Conservation (phyloP, 306 rosid species). For the Datisca glomerata region DNA sequence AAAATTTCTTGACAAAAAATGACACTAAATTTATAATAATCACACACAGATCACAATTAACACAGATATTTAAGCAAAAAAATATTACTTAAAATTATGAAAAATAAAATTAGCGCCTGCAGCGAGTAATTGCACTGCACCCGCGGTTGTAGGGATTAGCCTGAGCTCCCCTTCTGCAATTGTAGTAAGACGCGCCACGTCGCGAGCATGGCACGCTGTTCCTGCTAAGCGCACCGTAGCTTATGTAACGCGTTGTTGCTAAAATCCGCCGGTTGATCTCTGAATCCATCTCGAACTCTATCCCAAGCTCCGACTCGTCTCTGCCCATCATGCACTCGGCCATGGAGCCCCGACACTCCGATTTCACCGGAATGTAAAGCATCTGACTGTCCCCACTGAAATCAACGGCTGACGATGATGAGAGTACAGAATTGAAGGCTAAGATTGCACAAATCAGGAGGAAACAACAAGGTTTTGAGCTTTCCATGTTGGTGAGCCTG, state of each 20-base stretch:
- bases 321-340: conserved; percentile 51
- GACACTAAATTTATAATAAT: neutral
- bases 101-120: conserved; percentile 42
- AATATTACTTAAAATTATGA: no score
- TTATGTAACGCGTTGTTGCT: conserved; percentile 50
- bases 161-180: conserved; percentile 82
- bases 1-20: no score
- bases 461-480: conserved; percentile 15
- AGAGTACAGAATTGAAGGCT: conserved; percentile 26
- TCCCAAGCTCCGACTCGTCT: conserved; percentile 21
- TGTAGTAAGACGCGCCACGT: conserved; percentile 94
- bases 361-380: conserved; percentile 21
- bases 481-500: conserved; percentile 24
- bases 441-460: conserved; percentile 34
- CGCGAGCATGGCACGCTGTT: conserved; percentile 84
- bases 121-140: conserved; percentile 71
- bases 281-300: conserved; percentile 72
- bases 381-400: conserved; percentile 28
- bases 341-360: conserved; percentile 48
- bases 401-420: conserved; percentile 38
- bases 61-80: neutral
- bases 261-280: conserved; percentile 78
- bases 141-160: conserved; percentile 91
- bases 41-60: neutral
- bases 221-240: conserved; percentile 94